These are phyloP conservation scores for Delonix regia DNA, from an alignment of 306 rosid species.

Conservation along the genomic window DNA sequence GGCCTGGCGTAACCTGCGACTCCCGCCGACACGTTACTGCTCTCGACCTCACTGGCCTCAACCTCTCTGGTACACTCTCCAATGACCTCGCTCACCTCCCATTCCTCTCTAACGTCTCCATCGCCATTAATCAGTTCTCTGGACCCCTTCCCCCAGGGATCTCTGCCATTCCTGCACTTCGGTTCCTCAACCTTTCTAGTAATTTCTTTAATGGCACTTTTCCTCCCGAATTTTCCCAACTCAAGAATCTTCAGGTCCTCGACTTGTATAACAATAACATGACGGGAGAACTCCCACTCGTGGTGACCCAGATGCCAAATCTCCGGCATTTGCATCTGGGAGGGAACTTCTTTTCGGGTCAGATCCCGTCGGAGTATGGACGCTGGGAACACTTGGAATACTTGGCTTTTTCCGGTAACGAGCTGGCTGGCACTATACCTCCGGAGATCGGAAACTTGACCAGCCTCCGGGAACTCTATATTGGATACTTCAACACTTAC, in stretches of 20 bases:
- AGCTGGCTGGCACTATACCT: constrained; percentile 68
- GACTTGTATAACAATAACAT: constrained; percentile 87
- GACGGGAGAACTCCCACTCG: constrained; percentile 73
- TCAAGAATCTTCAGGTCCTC: constrained; percentile 60
- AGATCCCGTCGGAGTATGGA: constrained; percentile 82
- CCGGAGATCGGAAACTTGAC: constrained; percentile 78
- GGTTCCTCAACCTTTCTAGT: constrained; percentile 76
- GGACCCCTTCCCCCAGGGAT: constrained; percentile 70
- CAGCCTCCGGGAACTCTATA: constrained; percentile 72
- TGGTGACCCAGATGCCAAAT: constrained; percentile 50
- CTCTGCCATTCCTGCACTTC: constrained; percentile 60
- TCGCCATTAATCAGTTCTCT: constrained; percentile 57
- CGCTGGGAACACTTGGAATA: constrained; percentile 61
- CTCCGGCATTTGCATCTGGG: constrained; percentile 91
- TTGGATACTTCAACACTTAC: constrained; percentile 78
- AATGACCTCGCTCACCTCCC: constrained; percentile 56
- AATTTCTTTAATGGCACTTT: constrained; percentile 74
- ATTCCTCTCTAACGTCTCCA: constrained; percentile 61
- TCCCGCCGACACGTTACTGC: constrained; percentile 61
- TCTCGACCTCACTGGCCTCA: constrained; percentile 63
- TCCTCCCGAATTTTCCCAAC: constrained; percentile 56
- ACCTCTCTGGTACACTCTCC: constrained; percentile 68
- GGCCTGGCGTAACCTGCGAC: constrained; percentile 76
- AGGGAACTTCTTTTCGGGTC: constrained; percentile 76
- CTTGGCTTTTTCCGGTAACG: constrained; percentile 88